Percentiles rank a stretch among this genome's conserved stretches.
Conservation (phyloP, 2,329 filamentous ascomycete genomes). For the Emericellopsis cladophorae region DNA sequence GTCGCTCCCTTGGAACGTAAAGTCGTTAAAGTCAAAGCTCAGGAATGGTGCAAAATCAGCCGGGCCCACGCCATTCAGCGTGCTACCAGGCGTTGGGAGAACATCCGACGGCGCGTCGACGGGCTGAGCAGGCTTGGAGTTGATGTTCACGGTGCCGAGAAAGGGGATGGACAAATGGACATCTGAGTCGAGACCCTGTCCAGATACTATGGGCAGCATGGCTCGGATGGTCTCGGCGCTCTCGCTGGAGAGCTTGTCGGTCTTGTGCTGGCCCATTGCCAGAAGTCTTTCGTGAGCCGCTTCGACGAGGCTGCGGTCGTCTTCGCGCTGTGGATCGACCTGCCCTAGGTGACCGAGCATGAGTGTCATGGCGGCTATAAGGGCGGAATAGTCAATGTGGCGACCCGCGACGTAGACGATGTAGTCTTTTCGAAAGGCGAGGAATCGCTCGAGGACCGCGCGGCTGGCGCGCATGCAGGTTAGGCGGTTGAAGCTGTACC, state of each 20-base stretch:
- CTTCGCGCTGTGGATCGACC: slow-evolving; percentile 12
- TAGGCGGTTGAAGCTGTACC: slow-evolving; percentile 29
- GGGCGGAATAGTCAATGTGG: slow-evolving; percentile 36
- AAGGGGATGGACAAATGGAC: slow-evolving; percentile 31
- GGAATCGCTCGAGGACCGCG: slow-evolving; percentile 33
- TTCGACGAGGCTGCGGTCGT: slow-evolving; percentile 23
- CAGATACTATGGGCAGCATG: slow-evolving; percentile 26
- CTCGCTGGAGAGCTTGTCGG: slow-evolving; percentile 27
- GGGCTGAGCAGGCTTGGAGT: slow-evolving; percentile 3
- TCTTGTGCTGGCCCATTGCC: slow-evolving; percentile 21
- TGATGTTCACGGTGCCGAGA: slow-evolving; percentile 32
- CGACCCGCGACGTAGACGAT: slow-evolving; percentile 14
- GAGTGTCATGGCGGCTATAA: slow-evolving; percentile 37
- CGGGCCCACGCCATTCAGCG: no score
- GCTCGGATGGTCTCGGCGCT: slow-evolving; percentile 28
- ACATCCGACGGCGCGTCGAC: not conserved
- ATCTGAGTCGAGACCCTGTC: slow-evolving; percentile 6
- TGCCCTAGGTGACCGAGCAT: slow-evolving; percentile 33
- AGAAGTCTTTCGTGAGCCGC: slow-evolving; percentile 22
- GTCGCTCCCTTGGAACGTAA: not conserved
- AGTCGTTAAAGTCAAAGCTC: not conserved
- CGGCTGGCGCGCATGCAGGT: slow-evolving; percentile 36
- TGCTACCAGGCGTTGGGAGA: no score
- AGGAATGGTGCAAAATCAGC: no score
- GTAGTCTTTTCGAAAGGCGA: slow-evolving; percentile 25